Evolutionary conservation across 495 filamentous ascomycete species (phyloP).

Genomic region (Daldinia caldariorum): DNA sequence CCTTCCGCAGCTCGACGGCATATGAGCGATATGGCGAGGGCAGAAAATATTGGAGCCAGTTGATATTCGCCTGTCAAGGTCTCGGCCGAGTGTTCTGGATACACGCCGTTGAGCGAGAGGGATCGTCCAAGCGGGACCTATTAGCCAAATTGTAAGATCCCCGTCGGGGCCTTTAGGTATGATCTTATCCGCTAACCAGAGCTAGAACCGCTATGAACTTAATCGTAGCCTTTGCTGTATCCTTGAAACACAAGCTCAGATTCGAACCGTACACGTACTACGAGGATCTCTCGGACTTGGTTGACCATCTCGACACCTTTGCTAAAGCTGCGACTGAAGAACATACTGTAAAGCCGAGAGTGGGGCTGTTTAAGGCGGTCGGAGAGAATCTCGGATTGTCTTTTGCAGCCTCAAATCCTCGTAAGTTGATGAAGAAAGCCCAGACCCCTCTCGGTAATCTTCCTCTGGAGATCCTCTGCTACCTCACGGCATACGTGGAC

Average conservation of each 20-base stretch:
- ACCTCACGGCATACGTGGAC: conserved; percentile 73
- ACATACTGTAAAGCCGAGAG: conserved; percentile 53
- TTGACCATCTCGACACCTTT: conserved; percentile 72
- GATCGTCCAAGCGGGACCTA: conserved; percentile 71
- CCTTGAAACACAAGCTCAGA: conserved; percentile 87
- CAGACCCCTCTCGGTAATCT: conserved; percentile 74
- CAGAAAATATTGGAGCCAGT: conserved; percentile 78
- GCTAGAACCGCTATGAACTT: conserved; percentile 79
- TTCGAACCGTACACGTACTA: conserved; percentile 87
- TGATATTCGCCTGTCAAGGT: conserved; percentile 76
- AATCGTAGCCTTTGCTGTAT: conserved; percentile 76
- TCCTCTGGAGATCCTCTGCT: conserved; percentile 79
- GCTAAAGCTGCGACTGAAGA: conserved; percentile 72
- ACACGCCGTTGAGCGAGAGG: conserved; percentile 70
- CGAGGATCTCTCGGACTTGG: conserved; percentile 67
- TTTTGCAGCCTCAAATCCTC: conserved; percentile 76
- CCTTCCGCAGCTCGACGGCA: conserved; percentile 84
- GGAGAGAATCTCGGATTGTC: conserved; percentile 78
- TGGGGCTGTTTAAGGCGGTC: conserved; percentile 67
- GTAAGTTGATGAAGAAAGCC: conserved; percentile 74
- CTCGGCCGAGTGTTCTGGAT: conserved; percentile 84
- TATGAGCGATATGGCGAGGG: conserved; percentile 86
- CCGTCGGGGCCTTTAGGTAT: background rate
- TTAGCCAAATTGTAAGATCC: conserved; percentile 65
- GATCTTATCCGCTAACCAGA: conserved; percentile 18